Percentiles rank a stretch among this genome's conserved stretches.
Evolutionary conservation across 371 early-diverging fungal genomes (phyloP).

Genomic region (Nematocida sp.): DNA sequence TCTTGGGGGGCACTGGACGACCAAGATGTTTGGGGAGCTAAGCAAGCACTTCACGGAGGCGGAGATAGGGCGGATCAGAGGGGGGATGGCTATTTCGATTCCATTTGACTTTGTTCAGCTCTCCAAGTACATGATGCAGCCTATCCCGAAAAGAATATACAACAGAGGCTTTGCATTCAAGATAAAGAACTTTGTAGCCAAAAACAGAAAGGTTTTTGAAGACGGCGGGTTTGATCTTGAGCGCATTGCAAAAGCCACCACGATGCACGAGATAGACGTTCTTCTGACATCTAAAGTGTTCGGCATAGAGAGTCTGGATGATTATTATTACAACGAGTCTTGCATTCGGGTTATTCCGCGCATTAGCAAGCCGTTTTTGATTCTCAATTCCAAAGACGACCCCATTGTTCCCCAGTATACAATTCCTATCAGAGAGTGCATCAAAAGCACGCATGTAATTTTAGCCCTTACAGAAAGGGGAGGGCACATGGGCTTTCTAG

Average conservation of each 20-base stretch:
- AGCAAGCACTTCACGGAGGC: conserved; percentile 14
- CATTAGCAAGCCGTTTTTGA: conserved; percentile 69
- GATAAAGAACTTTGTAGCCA: conserved; percentile 52
- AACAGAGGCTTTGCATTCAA: conserved; percentile 53
- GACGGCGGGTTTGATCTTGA: conserved; percentile 14
- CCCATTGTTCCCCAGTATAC: conserved; percentile 71
- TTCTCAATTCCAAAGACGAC: conserved; percentile 78
- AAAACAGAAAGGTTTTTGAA: conserved; percentile 47
- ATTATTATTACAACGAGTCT: conserved; percentile 56
- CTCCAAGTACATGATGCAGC: conserved; percentile 39
- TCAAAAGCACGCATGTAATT: conserved; percentile 72
- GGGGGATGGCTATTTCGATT: conserved; percentile 58
- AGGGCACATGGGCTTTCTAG: conserved; percentile 79
- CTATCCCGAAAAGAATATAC: conserved; percentile 48
- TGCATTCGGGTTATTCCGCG: conserved; percentile 46
- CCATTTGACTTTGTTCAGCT: conserved; percentile 63
- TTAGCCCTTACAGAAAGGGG: conserved; percentile 76
- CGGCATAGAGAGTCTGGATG: conserved; percentile 2
- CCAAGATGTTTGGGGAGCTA: conserved; percentile 58
- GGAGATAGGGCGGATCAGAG: conserved; percentile 44
- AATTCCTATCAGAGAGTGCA: conserved; percentile 71
- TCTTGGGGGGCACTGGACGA: conserved; percentile 60
- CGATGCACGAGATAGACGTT: conserved; percentile 39
- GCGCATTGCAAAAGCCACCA: conserved; percentile 16
- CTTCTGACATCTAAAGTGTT: conserved; percentile 37